Percentiles rank a stretch among this genome's conserved stretches.
Conservation (phyloP, 2,329 filamentous ascomycete species). For the Exophiala alcalophila region DNA sequence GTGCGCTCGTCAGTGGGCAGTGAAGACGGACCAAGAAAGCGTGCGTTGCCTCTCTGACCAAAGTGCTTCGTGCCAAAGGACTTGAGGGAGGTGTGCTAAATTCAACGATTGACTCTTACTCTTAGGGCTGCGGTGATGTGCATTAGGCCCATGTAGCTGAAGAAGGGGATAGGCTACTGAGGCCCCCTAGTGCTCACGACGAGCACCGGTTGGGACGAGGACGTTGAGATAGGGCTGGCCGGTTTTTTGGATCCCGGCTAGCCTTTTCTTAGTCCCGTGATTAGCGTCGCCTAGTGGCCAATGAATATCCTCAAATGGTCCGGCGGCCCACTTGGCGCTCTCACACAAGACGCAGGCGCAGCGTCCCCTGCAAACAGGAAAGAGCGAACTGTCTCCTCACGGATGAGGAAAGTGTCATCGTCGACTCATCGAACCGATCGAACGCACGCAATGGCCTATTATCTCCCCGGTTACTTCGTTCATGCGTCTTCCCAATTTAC, state of each 20-base stretch:
- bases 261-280: too few relatives aligned
- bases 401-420: conserved; percentile 8
- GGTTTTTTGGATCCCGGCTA: neutral
- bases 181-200: conserved; percentile 16
- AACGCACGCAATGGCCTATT: too few relatives aligned
- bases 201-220: neutral
- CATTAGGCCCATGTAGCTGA: conserved; percentile 4
- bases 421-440: too few relatives aligned
- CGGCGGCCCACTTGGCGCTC: neutral
- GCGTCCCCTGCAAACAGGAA: too few relatives aligned
- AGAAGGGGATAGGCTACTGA: conserved; percentile 3
- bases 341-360: conserved; percentile 13
- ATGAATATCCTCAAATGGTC: neutral
- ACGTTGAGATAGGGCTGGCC: conserved; percentile 4
- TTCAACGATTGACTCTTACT: conserved; percentile 13
- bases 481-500: too few relatives aligned
- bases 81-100: conserved; percentile 21
- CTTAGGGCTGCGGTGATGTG: conserved; percentile 13
- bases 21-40: conserved; percentile 9
- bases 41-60: conserved; percentile 1
- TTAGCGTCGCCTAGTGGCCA: neutral
- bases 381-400: conserved; percentile 3
- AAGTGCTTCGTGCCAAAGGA: too few relatives aligned
- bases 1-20: conserved; percentile 21
- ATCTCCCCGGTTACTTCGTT: conserved; percentile 4